These are phyloP conservation scores for Malania oleifera DNA, from an alignment of 164 flowering plant species.

Conservation along the genomic window DNA sequence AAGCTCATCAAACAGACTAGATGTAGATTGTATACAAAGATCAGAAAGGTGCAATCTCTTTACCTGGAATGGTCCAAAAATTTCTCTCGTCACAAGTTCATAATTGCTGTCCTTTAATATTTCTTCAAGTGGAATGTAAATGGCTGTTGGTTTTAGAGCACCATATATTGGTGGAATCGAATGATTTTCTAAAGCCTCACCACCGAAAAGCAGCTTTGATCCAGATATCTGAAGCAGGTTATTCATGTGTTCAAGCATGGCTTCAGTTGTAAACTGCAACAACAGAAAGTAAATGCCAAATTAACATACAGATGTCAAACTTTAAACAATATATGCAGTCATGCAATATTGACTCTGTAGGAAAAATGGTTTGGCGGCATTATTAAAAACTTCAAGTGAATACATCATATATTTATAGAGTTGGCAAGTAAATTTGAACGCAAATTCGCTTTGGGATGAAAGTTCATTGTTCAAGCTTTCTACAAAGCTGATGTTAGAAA, in stretches of 20 bases:
- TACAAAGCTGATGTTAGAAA: too few species aligned
- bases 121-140: constrained; percentile 84
- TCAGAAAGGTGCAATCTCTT: neutral
- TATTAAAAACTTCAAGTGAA: too few species aligned
- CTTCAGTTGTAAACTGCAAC: constrained; percentile 75
- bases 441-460: too few species aligned
- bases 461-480: too few species aligned
- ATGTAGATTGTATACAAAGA: neutral
- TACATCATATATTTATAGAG: too few species aligned
- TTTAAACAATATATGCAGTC: neutral
- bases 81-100: constrained; percentile 83
- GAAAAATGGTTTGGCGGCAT: too few species aligned
- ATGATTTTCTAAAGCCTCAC: constrained; percentile 74
- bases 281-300: neutral
- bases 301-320: neutral
- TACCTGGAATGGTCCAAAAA: constrained; percentile 99
- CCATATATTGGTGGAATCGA: constrained; percentile 85
- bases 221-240: constrained; percentile 82
- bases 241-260: constrained; percentile 75
- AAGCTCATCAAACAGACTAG: neutral
- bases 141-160: constrained; percentile 88
- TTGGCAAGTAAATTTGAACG: too few species aligned
- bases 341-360: too few species aligned
- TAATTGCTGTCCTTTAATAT: constrained; percentile 67
- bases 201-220: constrained; percentile 85